Percentiles rank a stretch among this genome's conserved stretches.
Evolutionary conservation across 192 early-diverging fungal species (phyloP).

Genomic region (Gaertneriomyces sp.): DNA sequence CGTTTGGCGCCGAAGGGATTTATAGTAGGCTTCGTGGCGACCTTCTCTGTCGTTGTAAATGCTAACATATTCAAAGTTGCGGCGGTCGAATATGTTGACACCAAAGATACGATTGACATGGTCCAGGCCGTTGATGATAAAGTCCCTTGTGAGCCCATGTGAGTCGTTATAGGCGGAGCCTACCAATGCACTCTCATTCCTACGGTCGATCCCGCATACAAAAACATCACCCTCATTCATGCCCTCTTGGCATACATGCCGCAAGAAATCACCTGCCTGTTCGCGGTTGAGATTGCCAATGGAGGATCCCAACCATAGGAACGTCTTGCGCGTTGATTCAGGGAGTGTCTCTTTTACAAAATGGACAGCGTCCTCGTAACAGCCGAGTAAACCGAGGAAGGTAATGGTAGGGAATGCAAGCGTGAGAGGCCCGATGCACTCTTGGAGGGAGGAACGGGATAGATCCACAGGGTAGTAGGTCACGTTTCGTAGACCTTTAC

Average conservation of each 20-base stretch:
- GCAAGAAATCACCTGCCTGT: slow-evolving; percentile 68
- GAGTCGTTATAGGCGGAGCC: slow-evolving; percentile 82
- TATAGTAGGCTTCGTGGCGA: slow-evolving; percentile 78
- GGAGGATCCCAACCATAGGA: slow-evolving; percentile 88
- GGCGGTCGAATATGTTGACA: slow-evolving; percentile 54
- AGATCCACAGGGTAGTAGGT: slow-evolving; percentile 91
- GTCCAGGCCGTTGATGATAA: slow-evolving; percentile 79
- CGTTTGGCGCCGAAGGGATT: slow-evolving; percentile 48
- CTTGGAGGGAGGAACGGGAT: slow-evolving; percentile 69
- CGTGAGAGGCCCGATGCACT: slow-evolving; percentile 67
- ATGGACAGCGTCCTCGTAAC: slow-evolving; percentile 78
- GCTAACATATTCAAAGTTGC: slow-evolving; percentile 68
- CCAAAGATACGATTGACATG: slow-evolving; percentile 71
- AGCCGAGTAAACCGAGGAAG: slow-evolving; percentile 78
- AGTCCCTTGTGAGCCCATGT: slow-evolving; percentile 68
- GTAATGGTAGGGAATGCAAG: slow-evolving; percentile 60
- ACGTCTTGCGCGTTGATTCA: slow-evolving; percentile 56
- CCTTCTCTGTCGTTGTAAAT: slow-evolving; percentile 69
- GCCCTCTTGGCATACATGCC: slow-evolving; percentile 48
- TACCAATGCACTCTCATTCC: slow-evolving; percentile 69
- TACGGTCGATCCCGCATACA: slow-evolving; percentile 80
- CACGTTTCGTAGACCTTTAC: slow-evolving; percentile 49
- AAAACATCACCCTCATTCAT: slow-evolving; percentile 71
- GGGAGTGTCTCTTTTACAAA: slow-evolving; percentile 51
- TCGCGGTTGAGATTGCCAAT: slow-evolving; percentile 72